Base-by-base conservation (phyloP, 116 monocot genomes). In the Zostera marina region DNA sequence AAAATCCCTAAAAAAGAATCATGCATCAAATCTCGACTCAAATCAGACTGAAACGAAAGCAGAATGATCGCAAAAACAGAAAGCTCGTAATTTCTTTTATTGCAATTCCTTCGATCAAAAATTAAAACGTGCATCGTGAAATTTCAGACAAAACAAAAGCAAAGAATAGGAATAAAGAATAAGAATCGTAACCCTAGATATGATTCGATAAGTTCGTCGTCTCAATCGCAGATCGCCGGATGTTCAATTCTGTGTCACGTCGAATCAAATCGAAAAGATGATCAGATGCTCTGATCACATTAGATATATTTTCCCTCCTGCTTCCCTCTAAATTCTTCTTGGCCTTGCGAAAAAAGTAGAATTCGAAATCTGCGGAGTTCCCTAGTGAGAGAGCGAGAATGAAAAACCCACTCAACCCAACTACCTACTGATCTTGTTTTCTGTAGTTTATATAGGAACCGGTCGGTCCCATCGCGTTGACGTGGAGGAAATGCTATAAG, bases 371-470 rank as follows among this genome's bases (percentile, higher is more conserved):
- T 48, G 17, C 16, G 7, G 48, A 48, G 19, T 48, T 48, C 48
- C 8, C 8, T n/a, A 16, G 15, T 8, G 48, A 48, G 48, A 48
- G 48, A 48, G 48, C 19, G 19, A 48, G 17, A 48, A 48, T 5
- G 16, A 9, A 32, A 26, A 32, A 32, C 32, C 32, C 32, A 32
- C 32, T 32, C 32, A 32, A 32, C 32, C 32, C 32, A 32, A 32
- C 32, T 5, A 32, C 32, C 32, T 48, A 19, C 8, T 19, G 48
- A 48, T 8, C 17, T 5, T 5, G 19, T 48, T n/a, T n/a, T n/a
- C n/a, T n/a, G n/a, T n/a, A n/a, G n/a, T n/a, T 48, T 48, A 48
- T 48, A 48, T 48, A 48, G 48, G 48, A 9, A 48, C 19, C 48
- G 48, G 48, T 5, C 48, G 48, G 48, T 48, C 48, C 48, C 19